Evolutionary conservation across 2,329 filamentous ascomycete genomes (phyloP), one percentile per base, ranked within the genome.

Genomic region (Dactylella cylindrospora): DNA sequence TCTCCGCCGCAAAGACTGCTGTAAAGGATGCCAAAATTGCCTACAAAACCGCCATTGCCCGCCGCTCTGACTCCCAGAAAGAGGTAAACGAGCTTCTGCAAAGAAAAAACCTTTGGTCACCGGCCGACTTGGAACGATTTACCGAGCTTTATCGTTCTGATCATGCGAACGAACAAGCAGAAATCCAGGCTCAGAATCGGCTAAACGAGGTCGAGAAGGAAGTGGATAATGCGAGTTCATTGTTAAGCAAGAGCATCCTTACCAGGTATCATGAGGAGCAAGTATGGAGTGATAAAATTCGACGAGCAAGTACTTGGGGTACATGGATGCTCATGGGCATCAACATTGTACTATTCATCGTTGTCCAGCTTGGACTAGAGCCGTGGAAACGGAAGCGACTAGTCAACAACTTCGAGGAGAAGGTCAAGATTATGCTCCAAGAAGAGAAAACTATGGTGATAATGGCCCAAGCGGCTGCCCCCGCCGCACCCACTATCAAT

Each of bases 311-410:
- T 72, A 98, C 93, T 0, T 98, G 93, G 93, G 91, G 94, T 28
- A 98, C 93, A 0, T 97, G 94, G 84, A 93, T 91, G 0, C 76
- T 98, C 64, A 98, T 98, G 93, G 91, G 91, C 19, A 82, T 97
- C 70, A 98, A 98, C 71, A 87, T 97, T 25, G 72, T 97, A 64
- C 75, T 98, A 39, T 88, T 98, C 71, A 74, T 98, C 47, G 79
- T 90, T 13, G 84, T 94, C 68, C 85, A 96, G 74, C 84, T 95
- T 68, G 83, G 93, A 15, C 85, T 95, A 64, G 91, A 98, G 78
- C 93, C 93, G 3, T 97, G 91, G 89, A 83, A 90, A 68, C 78
- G 93, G 68, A 79, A 77, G 70, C 79, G 89, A 68, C 80, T 98
- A 64, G 88, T 97, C 55, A 82, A 80, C 67, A 90, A 86, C 19